Base-by-base conservation (phyloP, 805 yeast genomes). In the Kuraishia floccosa region DNA sequence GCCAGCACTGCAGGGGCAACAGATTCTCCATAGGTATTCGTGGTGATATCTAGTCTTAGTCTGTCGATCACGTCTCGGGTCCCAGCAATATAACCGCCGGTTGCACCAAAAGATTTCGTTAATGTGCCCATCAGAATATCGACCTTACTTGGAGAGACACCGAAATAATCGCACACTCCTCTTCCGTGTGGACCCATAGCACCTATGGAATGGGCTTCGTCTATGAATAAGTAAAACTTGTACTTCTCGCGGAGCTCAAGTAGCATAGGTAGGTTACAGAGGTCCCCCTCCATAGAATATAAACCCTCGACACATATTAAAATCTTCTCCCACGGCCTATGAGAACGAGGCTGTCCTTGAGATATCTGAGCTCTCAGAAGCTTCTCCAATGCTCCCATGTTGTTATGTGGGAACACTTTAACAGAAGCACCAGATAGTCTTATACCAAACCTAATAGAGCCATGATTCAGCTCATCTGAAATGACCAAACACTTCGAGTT, bases 191-290 rank as follows among this genome's bases (percentile, higher is more conserved):
- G 91, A 18, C 99, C 99, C 59, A 91, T 68, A n/a, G 98, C 98
- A 46, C 99, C 99, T 47, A 91, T 80, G 4, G 97, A 89, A 55
- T 91, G 99, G 9, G 98, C 98, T 56, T 91, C 99, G 54, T 91
- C 99, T 38, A 93, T 82, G 48, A 82, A 91, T 31, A 91, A 58
- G 49, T 83, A 84, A 49, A 89, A 82, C 46, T 85, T 85, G 61
- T 93, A 91, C 50, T 82, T 83, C 24, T 81, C 69, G 45, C 80
- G 77, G 39, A 87, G 61, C 43, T 68, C 80, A 17, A 87, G 68
- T 27, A 87, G 49, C 36, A 58, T 65, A 4, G 96, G 95, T 43
- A 87, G 64, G 49, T 87, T 76, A 50, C 83, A 74, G 68, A 84
- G 63, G 42, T 87, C 83, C 44, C 97, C 97, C 56, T 82, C 94